These are phyloP conservation scores for Fusarium multiceps DNA, from an alignment of 2,329 filamentous ascomycete genomes.

Conservation along the genomic window DNA sequence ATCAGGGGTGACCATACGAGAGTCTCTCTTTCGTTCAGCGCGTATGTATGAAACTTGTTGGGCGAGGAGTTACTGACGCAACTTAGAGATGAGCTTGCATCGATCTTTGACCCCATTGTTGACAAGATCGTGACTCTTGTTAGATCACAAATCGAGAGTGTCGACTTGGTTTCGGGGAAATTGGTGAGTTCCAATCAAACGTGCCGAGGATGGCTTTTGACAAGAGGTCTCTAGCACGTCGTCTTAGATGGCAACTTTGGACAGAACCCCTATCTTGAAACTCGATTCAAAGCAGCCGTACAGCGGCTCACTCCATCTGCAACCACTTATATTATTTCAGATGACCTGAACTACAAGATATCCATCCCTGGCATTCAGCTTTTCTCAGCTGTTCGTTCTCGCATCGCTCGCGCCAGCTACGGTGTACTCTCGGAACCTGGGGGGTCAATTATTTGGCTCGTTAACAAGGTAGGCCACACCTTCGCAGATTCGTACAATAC, in stretches of 20 bases:
- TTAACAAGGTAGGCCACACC: fast-evolving
- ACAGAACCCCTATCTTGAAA: neutral
- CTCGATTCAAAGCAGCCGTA: neutral
- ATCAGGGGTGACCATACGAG: neutral
- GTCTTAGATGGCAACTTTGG: neutral
- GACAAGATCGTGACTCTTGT: neutral
- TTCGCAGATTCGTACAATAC: neutral
- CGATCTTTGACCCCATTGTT: neutral
- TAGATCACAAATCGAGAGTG: neutral
- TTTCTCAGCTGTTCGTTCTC: neutral
- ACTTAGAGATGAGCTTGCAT: neutral
- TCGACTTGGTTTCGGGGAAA: neutral
- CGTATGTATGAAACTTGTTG: neutral
- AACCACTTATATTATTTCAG: fast-evolving
- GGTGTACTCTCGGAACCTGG: neutral
- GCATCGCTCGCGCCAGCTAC: neutral
- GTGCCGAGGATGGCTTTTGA: neutral
- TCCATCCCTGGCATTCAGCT: neutral
- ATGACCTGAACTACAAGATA: fast-evolving
- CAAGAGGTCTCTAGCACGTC: neutral
- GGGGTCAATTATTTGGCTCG: neutral
- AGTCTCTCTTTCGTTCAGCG: neutral
- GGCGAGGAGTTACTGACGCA: neutral
- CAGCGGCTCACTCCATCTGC: neutral
- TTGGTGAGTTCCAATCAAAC: neutral